Evolutionary conservation across 1,284 basidiomycete species (phyloP).

Genomic region (Microbotryum scabiosae): DNA sequence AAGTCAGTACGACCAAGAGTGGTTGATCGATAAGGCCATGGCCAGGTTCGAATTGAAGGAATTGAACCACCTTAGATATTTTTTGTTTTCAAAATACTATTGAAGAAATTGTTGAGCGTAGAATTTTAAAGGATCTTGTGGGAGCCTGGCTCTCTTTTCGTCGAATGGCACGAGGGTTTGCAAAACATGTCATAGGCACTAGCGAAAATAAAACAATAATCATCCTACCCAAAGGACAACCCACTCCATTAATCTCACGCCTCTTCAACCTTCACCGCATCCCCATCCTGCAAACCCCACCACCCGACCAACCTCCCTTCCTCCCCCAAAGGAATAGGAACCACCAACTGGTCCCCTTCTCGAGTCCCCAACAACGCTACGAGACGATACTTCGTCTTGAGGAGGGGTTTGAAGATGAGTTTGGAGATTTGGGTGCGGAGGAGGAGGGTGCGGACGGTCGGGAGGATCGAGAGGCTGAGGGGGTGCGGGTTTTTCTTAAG

Average conservation of each 20-base stretch:
- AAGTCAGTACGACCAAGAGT: too few species aligned
- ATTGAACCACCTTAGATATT: too few species aligned
- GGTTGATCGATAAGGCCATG: too few species aligned
- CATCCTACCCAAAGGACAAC: too few species aligned
- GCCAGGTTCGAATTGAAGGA: too few species aligned
- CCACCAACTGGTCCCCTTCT: background rate
- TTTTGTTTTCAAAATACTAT: too few species aligned
- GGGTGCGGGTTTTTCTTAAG: background rate
- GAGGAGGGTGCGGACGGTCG: conserved; percentile 15
- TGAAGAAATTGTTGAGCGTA: too few species aligned
- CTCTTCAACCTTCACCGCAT: conserved; percentile 7
- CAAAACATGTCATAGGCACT: too few species aligned
- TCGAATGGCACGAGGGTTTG: too few species aligned
- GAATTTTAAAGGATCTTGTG: too few species aligned
- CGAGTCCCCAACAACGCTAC: conserved; percentile 3
- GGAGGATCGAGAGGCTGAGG: conserved; percentile 12
- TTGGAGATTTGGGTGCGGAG: conserved; percentile 21
- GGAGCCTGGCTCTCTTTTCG: too few species aligned
- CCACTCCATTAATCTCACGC: background rate
- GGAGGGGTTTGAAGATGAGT: conserved; percentile 6
- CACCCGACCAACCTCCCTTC: conserved; percentile 22
- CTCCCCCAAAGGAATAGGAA: conserved; percentile 16
- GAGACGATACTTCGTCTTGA: conserved; percentile 13
- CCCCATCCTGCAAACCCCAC: conserved; percentile 27
- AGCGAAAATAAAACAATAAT: too few species aligned